These are phyloP conservation scores for Rhodosporidiobolus sp. DNA, from an alignment of 768 basidiomycete genomes.

Conservation along the genomic window DNA sequence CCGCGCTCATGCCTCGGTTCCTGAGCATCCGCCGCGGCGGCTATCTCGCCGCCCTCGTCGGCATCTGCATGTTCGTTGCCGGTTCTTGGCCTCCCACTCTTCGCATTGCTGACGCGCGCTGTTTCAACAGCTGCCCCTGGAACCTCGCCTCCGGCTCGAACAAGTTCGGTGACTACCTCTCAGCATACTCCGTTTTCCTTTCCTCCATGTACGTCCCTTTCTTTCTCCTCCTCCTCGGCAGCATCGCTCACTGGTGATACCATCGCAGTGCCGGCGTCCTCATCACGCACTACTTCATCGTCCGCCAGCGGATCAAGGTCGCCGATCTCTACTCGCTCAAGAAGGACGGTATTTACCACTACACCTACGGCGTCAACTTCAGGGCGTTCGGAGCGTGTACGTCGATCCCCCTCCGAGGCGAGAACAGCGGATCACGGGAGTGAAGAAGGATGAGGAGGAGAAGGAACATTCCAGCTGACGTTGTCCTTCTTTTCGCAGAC, in stretches of 20 bases:
- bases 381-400: slow-evolving; percentile 54
- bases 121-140: slow-evolving; percentile 75
- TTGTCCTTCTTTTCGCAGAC: slow-evolving; percentile 44
- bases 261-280: slow-evolving; percentile 45
- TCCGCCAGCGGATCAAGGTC: slow-evolving; percentile 69
- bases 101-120: slow-evolving; percentile 70
- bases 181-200: slow-evolving; percentile 75
- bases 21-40: slow-evolving; percentile 69
- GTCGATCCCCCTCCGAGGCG: slow-evolving; percentile 46
- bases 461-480: slow-evolving; percentile 51
- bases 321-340: slow-evolving; percentile 63
- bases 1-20: slow-evolving; percentile 54
- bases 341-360: slow-evolving; percentile 57
- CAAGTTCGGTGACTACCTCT: slow-evolving; percentile 58
- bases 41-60: slow-evolving; percentile 74
- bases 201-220: slow-evolving; percentile 69
- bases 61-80: slow-evolving; percentile 60
- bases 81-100: slow-evolving; percentile 40
- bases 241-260: too few relatives aligned
- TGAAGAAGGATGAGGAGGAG: too few relatives aligned
- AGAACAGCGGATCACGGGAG: too few relatives aligned
- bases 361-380: slow-evolving; percentile 70
- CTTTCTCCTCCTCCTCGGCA: slow-evolving; percentile 54
- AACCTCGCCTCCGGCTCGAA: slow-evolving; percentile 22
- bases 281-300: slow-evolving; percentile 76